Percentiles rank a stretch among this genome's conserved stretches.
phyloP scores from a whole-genome alignment of 768 basidiomycete species.

The Russula abietina region DNA sequence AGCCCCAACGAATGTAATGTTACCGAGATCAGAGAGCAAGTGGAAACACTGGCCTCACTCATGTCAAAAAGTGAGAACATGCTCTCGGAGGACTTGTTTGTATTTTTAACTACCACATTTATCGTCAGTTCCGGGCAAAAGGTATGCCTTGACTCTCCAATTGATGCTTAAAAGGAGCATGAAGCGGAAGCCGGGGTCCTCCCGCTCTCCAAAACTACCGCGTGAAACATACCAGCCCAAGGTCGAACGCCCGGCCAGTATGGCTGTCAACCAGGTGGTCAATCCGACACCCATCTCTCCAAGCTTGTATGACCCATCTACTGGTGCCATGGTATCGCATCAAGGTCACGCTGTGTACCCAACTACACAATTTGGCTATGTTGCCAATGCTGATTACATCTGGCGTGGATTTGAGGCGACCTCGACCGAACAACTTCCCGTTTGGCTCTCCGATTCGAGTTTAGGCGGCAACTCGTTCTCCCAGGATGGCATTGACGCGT shows the following conservation, averaged over 20 bases:
- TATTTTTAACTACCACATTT: conserved; percentile 15
- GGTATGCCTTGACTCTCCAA: conserved; percentile 85
- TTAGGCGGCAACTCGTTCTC: conserved; percentile 69
- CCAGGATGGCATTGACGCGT: conserved; percentile 81
- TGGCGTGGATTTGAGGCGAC: conserved; percentile 72
- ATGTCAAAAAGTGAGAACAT: conserved; percentile 67
- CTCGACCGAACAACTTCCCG: conserved; percentile 67
- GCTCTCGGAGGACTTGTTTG: background rate
- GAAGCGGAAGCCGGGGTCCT: conserved; percentile 52
- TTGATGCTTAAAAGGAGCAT: conserved; percentile 79
- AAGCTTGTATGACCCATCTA: conserved; percentile 13
- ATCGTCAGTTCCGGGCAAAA: conserved; percentile 75
- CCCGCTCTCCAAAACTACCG: conserved; percentile 55
- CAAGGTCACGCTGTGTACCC: conserved; percentile 26
- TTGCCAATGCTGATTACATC: conserved; percentile 54
- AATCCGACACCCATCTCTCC: conserved; percentile 25
- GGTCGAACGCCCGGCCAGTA: conserved; percentile 26
- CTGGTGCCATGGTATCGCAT: conserved; percentile 8
- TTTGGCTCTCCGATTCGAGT: conserved; percentile 83
- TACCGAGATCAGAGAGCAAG: conserved; percentile 62
- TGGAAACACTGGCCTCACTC: conserved; percentile 69
- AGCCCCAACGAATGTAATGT: conserved; percentile 84
- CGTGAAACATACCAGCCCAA: conserved; percentile 42
- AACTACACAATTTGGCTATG: conserved; percentile 12
- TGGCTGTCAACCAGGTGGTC: conserved; percentile 25